Conservation (phyloP, 106 monocot genomes). For the Apostasia ramifera region DNA sequence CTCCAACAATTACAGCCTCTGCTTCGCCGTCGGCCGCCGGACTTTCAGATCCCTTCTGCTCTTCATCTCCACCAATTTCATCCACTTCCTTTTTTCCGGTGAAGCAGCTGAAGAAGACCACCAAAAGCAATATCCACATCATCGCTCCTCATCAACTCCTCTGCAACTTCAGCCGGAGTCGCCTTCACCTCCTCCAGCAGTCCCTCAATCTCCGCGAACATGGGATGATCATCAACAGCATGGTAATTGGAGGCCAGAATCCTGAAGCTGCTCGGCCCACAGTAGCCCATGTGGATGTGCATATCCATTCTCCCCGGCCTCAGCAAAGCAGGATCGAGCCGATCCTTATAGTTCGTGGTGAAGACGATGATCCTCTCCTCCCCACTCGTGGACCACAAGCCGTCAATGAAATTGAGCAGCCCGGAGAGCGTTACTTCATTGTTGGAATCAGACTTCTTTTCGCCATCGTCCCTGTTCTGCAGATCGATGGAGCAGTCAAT, state of each 20-base stretch:
- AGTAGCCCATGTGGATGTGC: constrained; percentile 25
- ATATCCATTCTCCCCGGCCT: constrained; percentile 30
- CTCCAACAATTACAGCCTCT: background rate
- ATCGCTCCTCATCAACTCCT: constrained; percentile 25
- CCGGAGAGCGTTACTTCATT: constrained; percentile 19
- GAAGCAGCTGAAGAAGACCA: constrained; percentile 3
- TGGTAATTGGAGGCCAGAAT: constrained; percentile 23
- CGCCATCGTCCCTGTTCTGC: constrained; percentile 3
- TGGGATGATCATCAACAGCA: constrained; percentile 12
- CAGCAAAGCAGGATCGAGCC: constrained; percentile 22
- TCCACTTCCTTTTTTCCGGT: background rate
- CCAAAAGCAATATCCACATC: constrained; percentile 14
- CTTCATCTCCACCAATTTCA: background rate
- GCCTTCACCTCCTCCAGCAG: constrained; percentile 19
- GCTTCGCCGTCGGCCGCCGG: background rate
- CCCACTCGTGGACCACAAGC: constrained; percentile 25
- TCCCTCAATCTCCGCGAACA: constrained; percentile 15
- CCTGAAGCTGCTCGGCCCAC: constrained; percentile 5
- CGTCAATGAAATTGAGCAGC: constrained; percentile 18
- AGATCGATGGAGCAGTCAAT: constrained; percentile 15
- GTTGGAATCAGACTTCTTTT: background rate
- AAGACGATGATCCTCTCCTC: constrained; percentile 26
- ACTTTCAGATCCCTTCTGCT: background rate
- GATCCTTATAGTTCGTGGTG: constrained; percentile 23
- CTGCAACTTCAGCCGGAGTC: constrained; percentile 26